These are phyloP conservation scores for Neonectria magnoliae DNA, from an alignment of 2,329 filamentous ascomycete genomes.

Conservation along the genomic window DNA sequence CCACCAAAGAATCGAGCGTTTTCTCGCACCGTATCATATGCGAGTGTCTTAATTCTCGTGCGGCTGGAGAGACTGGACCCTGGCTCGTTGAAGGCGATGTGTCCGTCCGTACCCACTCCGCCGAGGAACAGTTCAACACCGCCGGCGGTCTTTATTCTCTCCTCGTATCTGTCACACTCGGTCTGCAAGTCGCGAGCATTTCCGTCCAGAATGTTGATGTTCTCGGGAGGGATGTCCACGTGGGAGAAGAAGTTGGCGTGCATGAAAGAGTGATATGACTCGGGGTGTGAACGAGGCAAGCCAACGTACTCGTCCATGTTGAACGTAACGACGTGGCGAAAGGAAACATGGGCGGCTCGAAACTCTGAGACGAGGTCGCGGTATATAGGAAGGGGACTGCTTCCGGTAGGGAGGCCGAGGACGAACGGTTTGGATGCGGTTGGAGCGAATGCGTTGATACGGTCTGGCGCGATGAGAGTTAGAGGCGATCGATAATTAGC, in stretches of 20 bases:
- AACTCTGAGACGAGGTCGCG: conserved; percentile 47
- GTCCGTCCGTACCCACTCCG: conserved; percentile 80
- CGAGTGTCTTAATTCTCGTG: conserved; percentile 80
- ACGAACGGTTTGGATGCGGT: conserved; percentile 36
- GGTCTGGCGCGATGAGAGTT: conserved; percentile 49
- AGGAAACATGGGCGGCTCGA: not conserved
- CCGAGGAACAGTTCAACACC: conserved; percentile 83
- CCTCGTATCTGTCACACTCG: conserved; percentile 79
- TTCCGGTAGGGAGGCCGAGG: conserved; percentile 37
- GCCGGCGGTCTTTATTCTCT: conserved; percentile 72
- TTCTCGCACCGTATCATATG: conserved; percentile 80
- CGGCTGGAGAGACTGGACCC: conserved; percentile 75
- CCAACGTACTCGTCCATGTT: conserved; percentile 86
- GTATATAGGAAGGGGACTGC: conserved; percentile 35
- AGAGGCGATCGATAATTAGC: not conserved
- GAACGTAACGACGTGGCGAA: conserved; percentile 76
- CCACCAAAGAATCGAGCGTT: conserved; percentile 71
- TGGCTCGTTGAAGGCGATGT: conserved; percentile 86
- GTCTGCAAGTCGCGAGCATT: conserved; percentile 74
- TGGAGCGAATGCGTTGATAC: conserved; percentile 33
- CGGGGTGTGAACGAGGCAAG: conserved; percentile 76
- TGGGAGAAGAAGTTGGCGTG: conserved; percentile 83
- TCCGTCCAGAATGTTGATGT: conserved; percentile 78
- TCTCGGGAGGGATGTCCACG: conserved; percentile 75
- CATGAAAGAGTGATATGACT: conserved; percentile 86